Evolutionary conservation across 805 yeast genomes (phyloP).

Genomic region (Starmera caribaea): DNA sequence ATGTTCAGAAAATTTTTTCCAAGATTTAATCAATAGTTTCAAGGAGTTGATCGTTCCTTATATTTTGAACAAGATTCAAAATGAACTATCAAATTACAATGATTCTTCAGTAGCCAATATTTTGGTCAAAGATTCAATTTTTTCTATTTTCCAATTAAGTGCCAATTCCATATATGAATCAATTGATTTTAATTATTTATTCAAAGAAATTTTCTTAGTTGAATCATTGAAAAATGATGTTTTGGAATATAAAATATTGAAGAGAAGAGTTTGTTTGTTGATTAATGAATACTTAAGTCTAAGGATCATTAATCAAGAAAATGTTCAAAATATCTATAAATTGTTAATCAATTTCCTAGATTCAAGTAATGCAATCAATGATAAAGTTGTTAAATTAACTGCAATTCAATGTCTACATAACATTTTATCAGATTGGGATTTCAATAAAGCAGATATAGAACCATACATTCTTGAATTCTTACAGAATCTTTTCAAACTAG

Average conservation of each 20-base stretch:
- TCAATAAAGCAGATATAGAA: constrained; percentile 54
- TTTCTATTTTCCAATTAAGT: constrained; percentile 77
- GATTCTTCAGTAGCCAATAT: constrained; percentile 35
- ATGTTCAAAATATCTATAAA: constrained; percentile 48
- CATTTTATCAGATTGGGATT: constrained; percentile 81
- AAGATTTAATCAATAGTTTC: constrained; percentile 59
- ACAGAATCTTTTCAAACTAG: constrained; percentile 34
- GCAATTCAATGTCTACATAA: constrained; percentile 61
- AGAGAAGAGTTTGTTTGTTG: constrained; percentile 68
- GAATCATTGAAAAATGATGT: constrained; percentile 33
- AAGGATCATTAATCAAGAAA: constrained; percentile 44
- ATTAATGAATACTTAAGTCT: constrained; percentile 75
- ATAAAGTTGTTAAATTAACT: constrained; percentile 72
- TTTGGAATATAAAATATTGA: constrained; percentile 52
- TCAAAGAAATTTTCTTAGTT: constrained; percentile 57
- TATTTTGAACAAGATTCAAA: constrained; percentile 48
- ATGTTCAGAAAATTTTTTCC: constrained; percentile 79
- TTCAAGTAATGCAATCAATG: constrained; percentile 40
- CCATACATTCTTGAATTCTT: constrained; percentile 53
- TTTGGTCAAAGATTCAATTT: constrained; percentile 65
- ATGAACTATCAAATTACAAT: constrained; percentile 23
- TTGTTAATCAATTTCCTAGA: constrained; percentile 43
- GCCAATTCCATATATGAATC: constrained; percentile 52
- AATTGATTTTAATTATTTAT: constrained; percentile 60
- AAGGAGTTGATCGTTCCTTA: constrained; percentile 44